Percentiles rank a stretch among this genome's conserved stretches.
Conservation (phyloP, 2,329 filamentous ascomycete species). For the Calonectria pseudoturangicola region DNA sequence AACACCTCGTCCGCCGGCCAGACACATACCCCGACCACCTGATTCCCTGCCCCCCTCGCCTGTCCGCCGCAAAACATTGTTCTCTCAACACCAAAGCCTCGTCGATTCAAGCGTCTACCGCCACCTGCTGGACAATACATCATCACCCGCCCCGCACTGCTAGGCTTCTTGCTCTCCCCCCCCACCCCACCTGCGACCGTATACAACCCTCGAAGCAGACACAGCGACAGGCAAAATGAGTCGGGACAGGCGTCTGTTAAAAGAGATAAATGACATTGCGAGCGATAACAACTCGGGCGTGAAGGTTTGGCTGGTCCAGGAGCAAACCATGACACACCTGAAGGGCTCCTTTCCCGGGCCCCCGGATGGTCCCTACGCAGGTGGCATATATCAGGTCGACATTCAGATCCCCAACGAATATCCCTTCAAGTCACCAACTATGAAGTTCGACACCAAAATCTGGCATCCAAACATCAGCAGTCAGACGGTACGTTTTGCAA, state of each 20-base stretch:
- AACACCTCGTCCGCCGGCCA: conserved; percentile 1
- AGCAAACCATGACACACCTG: conserved; percentile 86
- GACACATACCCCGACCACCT: neutral
- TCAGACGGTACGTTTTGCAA: conserved; percentile 81
- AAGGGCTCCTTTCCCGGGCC: conserved; percentile 89
- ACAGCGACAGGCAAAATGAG: conserved; percentile 67
- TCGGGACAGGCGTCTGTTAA: conserved; percentile 78
- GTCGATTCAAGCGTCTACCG: neutral
- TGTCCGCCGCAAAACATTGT: neutral
- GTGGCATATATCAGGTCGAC: conserved; percentile 87
- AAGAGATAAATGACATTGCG: conserved; percentile 85
- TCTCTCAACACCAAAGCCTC: conserved; percentile 1
- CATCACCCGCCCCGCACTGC: conserved; percentile 8
- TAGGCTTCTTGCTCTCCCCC: neutral
- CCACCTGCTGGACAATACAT: neutral
- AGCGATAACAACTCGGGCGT: conserved; percentile 87
- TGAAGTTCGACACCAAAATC: conserved; percentile 94
- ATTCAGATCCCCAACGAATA: conserved; percentile 92
- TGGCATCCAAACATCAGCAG: conserved; percentile 99
- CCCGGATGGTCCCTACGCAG: conserved; percentile 94
- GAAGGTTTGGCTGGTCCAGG: conserved; percentile 77
- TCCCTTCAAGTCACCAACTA: conserved; percentile 92
- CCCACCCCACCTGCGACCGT: conserved; percentile 9
- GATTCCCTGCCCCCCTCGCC: neutral
- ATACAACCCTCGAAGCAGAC: neutral